Evolutionary conservation across 1,284 basidiomycete species (phyloP).

Genomic region (Prillingera fragicola): DNA sequence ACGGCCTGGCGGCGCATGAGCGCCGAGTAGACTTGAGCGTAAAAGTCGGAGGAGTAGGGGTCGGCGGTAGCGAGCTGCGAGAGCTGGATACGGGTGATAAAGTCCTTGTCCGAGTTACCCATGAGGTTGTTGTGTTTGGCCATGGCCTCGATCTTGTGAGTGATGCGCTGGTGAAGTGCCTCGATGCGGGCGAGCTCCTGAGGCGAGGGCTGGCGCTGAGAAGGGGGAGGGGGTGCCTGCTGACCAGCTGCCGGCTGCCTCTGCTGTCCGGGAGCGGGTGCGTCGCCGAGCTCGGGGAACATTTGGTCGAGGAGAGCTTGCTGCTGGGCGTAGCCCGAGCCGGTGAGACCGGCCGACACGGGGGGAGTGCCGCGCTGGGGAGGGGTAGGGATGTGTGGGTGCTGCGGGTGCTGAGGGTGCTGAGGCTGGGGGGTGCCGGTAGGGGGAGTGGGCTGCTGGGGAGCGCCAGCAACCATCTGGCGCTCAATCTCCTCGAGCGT

Average conservation of each 20-base stretch:
- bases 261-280: constrained; percentile 9
- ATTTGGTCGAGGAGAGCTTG: constrained; percentile 43
- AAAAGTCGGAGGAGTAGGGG: constrained; percentile 96
- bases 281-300: constrained; percentile 43
- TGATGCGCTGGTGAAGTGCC: constrained; percentile 32
- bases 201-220: constrained; percentile 22
- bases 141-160: constrained; percentile 53
- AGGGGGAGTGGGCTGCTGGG: constrained; percentile 10
- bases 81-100: constrained; percentile 98
- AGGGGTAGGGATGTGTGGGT: constrained; percentile 27
- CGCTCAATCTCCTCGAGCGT: constrained; percentile 49
- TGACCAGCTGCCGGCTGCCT: constrained; percentile 24
- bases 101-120: constrained; percentile 89
- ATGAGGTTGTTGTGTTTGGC: constrained; percentile 95
- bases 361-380: constrained; percentile 30
- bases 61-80: constrained; percentile 94
- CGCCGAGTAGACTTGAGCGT: constrained; percentile 91
- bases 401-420: constrained; percentile 36
- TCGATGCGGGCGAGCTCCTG: constrained; percentile 37
- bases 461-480: constrained; percentile 41
- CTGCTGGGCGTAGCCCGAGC: constrained; percentile 34
- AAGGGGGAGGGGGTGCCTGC: constrained; percentile 35
- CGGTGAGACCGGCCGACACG: constrained; percentile 22
- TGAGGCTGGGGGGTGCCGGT: constrained; percentile 12
- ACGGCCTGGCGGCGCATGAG: constrained; percentile 70